phyloP scores from a whole-genome alignment of 2,329 filamentous ascomycete species.

The Beauveria rudraprayagi region DNA sequence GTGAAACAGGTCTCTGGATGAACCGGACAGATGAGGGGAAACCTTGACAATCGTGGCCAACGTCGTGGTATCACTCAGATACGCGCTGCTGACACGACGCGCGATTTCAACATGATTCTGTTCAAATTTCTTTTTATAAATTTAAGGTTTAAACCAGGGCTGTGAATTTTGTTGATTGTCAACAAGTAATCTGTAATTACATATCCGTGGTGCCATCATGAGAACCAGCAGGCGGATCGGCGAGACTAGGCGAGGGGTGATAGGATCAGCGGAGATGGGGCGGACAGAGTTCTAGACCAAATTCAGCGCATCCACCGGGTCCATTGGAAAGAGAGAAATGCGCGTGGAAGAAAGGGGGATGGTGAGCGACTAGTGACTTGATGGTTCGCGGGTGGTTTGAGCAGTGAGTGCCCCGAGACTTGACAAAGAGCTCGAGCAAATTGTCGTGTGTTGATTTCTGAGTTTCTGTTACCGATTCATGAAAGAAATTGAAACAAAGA shows the following conservation, averaged over 20 bases:
- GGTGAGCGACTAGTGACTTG: too few species aligned
- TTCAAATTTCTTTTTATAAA: too few species aligned
- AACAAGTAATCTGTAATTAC: too few species aligned
- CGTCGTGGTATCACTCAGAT: too few species aligned
- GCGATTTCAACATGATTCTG: neutral
- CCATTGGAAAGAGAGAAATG: neutral
- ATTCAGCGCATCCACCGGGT: neutral
- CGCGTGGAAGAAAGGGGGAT: neutral
- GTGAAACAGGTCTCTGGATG: constrained; percentile 10
- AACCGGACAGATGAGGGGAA: neutral
- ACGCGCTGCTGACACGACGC: neutral
- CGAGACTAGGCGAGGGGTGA: neutral
- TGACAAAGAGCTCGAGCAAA: too few species aligned
- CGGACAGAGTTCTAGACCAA: neutral
- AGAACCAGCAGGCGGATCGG: neutral
- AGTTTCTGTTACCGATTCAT: too few species aligned
- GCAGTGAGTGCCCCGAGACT: too few species aligned
- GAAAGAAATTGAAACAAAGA: too few species aligned
- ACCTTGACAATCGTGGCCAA: neutral
- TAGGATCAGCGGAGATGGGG: neutral
- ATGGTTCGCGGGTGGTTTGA: too few species aligned
- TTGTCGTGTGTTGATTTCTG: too few species aligned
- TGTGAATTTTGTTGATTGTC: neutral
- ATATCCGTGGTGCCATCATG: neutral
- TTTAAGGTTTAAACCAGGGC: neutral